Evolutionary conservation across 495 filamentous ascomycete species (phyloP), one percentile per base, ranked within the genome.

Genomic region (Amniculicola lignicola): DNA sequence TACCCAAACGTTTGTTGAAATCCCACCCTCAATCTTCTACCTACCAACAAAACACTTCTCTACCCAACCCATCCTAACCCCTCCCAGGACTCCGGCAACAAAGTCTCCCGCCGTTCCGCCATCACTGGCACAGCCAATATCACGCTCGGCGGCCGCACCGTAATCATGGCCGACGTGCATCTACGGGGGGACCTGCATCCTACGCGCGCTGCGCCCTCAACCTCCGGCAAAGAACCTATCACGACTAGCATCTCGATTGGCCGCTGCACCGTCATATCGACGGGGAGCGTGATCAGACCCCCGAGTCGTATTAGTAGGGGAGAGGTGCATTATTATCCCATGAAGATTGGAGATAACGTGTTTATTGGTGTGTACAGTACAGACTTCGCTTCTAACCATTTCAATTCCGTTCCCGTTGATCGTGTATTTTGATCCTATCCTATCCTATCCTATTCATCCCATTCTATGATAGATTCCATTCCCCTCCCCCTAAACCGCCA

Each of bases 91-190:
- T 96, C 90, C 23, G 93, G 93, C 59, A 98, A 98, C 79, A 96
- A 96, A 77, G 91, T 98, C 61, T 92, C 91, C 29, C 89, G 93
- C 63, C 88, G 88, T 45, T 84, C 86, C 45, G 82, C 85, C 64
- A 87, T 98, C 60, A 84, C 95, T 69, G 93, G 93, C 66, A 95
- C 90, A 22, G 89, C 92, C 54, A 92, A 97, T 74, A 96, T 98
- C 70, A 95, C 95, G 72, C 88, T 98, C 12, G 92, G 89, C 61
- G 93, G 93, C 52, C 94, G 92, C 72, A 93, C 89, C 9, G 88
- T 96, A 61, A 94, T 98, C 67, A 85, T 90, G 73, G 84, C 89
- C 50, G 88, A 94, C 64, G 91, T 86, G 59, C 87, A 89, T 64
- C 90, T 98, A 66, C 86, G 93, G 38, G 93, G 92, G 36, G 94